These are phyloP conservation scores for Cutaneotrichosporon sp. DNA, from an alignment of 1,284 basidiomycete species.

Conservation along the genomic window DNA sequence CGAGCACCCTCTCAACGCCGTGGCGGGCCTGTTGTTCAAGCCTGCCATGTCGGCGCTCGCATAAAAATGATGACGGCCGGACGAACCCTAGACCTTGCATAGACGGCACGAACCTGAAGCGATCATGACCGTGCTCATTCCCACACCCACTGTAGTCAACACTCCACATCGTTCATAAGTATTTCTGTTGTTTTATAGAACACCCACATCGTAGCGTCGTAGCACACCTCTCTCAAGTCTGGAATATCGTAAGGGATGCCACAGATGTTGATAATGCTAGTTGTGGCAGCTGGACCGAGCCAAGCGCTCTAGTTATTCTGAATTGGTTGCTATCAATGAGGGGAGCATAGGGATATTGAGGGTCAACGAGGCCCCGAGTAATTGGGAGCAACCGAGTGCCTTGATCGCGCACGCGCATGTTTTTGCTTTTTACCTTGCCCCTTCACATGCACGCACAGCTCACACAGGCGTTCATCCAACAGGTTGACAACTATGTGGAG, in stretches of 20 bases:
- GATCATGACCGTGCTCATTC: neutral
- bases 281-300: neutral
- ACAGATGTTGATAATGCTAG: conserved; percentile 59
- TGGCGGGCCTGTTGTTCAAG: conserved; percentile 35
- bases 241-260: conserved; percentile 13
- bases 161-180: conserved; percentile 9
- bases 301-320: neutral
- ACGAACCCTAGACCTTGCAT: conserved; percentile 4
- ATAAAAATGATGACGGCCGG: neutral
- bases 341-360: no score
- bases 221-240: conserved; percentile 1
- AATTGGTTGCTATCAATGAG: no score
- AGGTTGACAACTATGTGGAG: neutral
- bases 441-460: neutral
- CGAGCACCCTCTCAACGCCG: conserved; percentile 34
- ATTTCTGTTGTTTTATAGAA: conserved; percentile 11
- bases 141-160: conserved; percentile 7
- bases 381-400: no score
- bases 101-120: neutral
- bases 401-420: neutral
- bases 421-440: neutral
- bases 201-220: neutral
- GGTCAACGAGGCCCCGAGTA: no score
- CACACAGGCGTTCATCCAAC: neutral
- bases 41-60: conserved; percentile 8